phyloP scores from a whole-genome alignment of 2,329 filamentous ascomycete genomes.

The Pyricularia sp. region DNA sequence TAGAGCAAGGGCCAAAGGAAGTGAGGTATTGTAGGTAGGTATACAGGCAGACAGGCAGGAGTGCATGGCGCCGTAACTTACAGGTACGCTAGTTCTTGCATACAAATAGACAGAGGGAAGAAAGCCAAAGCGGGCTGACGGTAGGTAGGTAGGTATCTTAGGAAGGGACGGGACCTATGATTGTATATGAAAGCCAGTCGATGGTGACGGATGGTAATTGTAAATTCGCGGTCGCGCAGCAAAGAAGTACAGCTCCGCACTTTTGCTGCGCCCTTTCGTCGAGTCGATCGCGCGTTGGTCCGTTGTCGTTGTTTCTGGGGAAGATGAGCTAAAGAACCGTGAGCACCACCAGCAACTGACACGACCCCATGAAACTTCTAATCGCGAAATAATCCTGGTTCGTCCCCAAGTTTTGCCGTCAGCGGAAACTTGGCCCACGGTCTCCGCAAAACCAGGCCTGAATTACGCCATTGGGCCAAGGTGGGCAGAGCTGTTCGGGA shows the following conservation, averaged over 20 bases:
- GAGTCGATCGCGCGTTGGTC: neutral
- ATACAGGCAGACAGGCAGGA: neutral
- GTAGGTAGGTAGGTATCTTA: no score
- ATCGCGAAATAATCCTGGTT: conserved; percentile 3
- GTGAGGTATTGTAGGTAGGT: neutral
- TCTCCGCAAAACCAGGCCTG: neutral
- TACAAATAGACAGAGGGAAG: neutral
- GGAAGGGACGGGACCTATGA: neutral
- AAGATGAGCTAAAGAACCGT: neutral
- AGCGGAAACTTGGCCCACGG: neutral
- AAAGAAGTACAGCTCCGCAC: neutral
- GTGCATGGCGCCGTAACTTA: neutral
- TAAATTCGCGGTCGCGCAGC: neutral
- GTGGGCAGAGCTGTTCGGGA: neutral
- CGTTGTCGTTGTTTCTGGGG: neutral
- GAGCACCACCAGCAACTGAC: neutral
- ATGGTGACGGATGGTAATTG: neutral
- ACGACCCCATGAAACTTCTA: neutral
- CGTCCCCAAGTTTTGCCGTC: neutral
- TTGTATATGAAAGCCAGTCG: neutral
- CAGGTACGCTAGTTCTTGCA: conserved; percentile 1
- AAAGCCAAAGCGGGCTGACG: neutral
- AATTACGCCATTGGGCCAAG: neutral
- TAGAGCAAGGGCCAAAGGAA: neutral
- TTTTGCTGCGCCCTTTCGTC: neutral